Percentiles rank a stretch among this genome's conserved stretches.
Evolutionary conservation across 129 eudicot species (phyloP).

Genomic region (Glebionis coronaria): DNA sequence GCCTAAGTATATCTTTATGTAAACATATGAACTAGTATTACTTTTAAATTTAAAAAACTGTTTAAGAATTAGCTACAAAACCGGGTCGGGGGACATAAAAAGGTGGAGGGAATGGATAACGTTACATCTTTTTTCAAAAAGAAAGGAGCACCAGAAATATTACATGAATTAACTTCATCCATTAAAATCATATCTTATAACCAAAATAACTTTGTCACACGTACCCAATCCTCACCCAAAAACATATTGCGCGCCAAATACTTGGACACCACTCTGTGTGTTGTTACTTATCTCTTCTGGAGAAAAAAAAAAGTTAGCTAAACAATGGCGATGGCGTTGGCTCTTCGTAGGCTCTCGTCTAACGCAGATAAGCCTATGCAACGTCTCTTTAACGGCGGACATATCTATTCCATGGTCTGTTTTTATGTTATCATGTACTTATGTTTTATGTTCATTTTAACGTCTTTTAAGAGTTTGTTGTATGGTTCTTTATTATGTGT

Average conservation of each 20-base stretch:
- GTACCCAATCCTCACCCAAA: slow-evolving; percentile 23
- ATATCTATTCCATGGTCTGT: slow-evolving; percentile 70
- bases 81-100: slow-evolving; percentile 19
- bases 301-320: slow-evolving; percentile 22
- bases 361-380: slow-evolving; percentile 66
- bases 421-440: neutral
- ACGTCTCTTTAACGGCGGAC: slow-evolving; percentile 66
- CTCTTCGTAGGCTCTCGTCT: slow-evolving; percentile 78
- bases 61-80: neutral
- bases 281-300: slow-evolving; percentile 16
- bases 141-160: slow-evolving; percentile 49
- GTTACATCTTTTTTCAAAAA: neutral
- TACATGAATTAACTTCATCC: slow-evolving; percentile 46
- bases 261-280: slow-evolving; percentile 1
- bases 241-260: slow-evolving; percentile 28
- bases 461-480: slow-evolving; percentile 7
- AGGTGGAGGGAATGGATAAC: slow-evolving; percentile 25
- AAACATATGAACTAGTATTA: too few relatives aligned
- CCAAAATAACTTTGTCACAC: slow-evolving; percentile 1
- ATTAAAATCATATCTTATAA: slow-evolving; percentile 70
- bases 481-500: slow-evolving; percentile 7
- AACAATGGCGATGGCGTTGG: slow-evolving; percentile 86
- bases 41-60: slow-evolving; percentile 20
- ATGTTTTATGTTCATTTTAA: neutral
- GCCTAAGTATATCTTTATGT: too few relatives aligned